Evolutionary conservation across 441 rosid genomes (phyloP).

Genomic region (Capsella rubella): DNA sequence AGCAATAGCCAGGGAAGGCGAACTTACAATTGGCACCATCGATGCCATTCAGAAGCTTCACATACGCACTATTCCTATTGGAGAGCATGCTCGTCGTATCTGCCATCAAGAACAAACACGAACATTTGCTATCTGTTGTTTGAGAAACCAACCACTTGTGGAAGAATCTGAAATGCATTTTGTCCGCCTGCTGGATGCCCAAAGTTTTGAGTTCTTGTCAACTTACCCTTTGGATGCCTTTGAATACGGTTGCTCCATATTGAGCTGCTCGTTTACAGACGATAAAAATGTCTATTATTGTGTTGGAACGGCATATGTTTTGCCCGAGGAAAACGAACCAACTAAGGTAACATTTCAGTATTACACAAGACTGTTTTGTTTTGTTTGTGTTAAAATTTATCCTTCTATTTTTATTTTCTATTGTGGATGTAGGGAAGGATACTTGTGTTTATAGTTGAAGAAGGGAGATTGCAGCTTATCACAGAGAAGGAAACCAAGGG

Average conservation of each 20-base stretch:
- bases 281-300: slow-evolving; percentile 84
- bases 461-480: slow-evolving; percentile 83
- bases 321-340: slow-evolving; percentile 95
- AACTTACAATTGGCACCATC: slow-evolving; percentile 93
- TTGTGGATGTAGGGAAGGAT: slow-evolving; percentile 74
- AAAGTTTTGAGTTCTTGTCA: slow-evolving; percentile 84
- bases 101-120: slow-evolving; percentile 98
- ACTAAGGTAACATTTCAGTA: slow-evolving; percentile 65
- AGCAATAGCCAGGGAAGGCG: slow-evolving; percentile 97
- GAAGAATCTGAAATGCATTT: slow-evolving; percentile 89
- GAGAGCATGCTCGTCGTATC: slow-evolving; percentile 95
- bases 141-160: slow-evolving; percentile 73
- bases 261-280: slow-evolving; percentile 92
- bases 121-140: slow-evolving; percentile 88
- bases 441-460: slow-evolving; percentile 87
- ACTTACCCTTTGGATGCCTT: slow-evolving; percentile 85
- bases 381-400: not conserved
- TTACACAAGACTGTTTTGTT: slow-evolving; percentile 41
- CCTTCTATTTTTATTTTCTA: not conserved
- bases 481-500: slow-evolving; percentile 97
- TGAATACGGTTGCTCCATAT: slow-evolving; percentile 92
- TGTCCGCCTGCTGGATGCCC: slow-evolving; percentile 88
- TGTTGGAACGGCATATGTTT: slow-evolving; percentile 95
- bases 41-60: slow-evolving; percentile 99
- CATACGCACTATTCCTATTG: slow-evolving; percentile 92